Conservation (phyloP, 495 filamentous ascomycete species). For the Neurospora discreta region DNA sequence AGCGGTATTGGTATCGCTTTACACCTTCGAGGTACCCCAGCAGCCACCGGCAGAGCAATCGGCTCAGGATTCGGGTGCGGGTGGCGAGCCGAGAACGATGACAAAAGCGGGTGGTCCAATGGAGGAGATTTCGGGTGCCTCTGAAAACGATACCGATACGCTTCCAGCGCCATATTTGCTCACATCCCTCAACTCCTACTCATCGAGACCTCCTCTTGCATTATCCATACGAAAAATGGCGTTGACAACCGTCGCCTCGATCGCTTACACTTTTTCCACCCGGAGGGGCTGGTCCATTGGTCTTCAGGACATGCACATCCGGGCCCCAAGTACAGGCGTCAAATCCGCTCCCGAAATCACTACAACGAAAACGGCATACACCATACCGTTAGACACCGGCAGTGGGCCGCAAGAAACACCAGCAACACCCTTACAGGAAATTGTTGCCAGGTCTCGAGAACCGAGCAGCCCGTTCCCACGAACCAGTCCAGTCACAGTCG, state of each 20-base stretch:
- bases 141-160: neutral
- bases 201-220: constrained; percentile 65
- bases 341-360: constrained; percentile 33
- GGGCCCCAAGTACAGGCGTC: constrained; percentile 9
- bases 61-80: neutral
- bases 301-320: constrained; percentile 73
- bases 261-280: constrained; percentile 71
- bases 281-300: constrained; percentile 75
- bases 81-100: neutral
- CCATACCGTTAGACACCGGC: constrained; percentile 17
- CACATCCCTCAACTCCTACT: constrained; percentile 72
- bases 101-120: neutral
- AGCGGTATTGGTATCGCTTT: constrained; percentile 62
- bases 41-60: constrained; percentile 6
- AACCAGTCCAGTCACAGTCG: constrained; percentile 8
- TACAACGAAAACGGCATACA: constrained; percentile 35
- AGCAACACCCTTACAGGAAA: constrained; percentile 2
- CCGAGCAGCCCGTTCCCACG: neutral
- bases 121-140: neutral
- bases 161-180: constrained; percentile 45
- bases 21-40: constrained; percentile 42
- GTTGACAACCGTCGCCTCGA: constrained; percentile 56
- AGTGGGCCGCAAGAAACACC: constrained; percentile 15
- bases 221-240: constrained; percentile 59
- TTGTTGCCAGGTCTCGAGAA: neutral